Base-by-base conservation (phyloP, 805 yeast species). In the Saccharomycopsis malanga region DNA sequence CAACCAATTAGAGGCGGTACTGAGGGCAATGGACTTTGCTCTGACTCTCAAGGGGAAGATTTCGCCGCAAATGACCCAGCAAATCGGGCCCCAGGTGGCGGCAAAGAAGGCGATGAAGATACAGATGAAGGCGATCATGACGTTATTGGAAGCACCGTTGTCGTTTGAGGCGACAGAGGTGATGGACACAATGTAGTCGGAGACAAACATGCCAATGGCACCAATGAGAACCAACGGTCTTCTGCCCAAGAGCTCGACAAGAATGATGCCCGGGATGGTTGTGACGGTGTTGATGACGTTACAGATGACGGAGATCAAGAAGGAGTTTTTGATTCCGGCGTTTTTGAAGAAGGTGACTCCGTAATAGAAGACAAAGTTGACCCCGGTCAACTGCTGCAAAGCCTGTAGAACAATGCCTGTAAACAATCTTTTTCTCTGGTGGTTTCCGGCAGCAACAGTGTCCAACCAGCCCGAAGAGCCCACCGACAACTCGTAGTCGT, bases 21-120 rank as follows among this genome's bases (percentile, higher is more conserved):
- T 74, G 44, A 83, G 62, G 24, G 85, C 77, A 49, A 82, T 77
- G 49, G 85, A 85, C 61, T 79, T 80, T 45, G 85, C 84, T 61
- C 94, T 76, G 53, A 81, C 77, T 61, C 82, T 77, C 45, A 84
- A 75, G 53, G 89, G 86, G 73, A 74, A 84, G 40, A 74, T 65
- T 57, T 77, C 83, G 56, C 79, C 77, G 57, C 68, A 63, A 46
- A 76, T 63, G 41, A 76, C 84, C 89, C 91, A 85, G 35, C 77
- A 79, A 51, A 76, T 77, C 34, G 93, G 88, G 61, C 91, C 91
- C 93, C 93, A 86, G 20, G 91, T 75, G 3, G 85, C 72, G 7
- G 91, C 94, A 67, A 83, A 83, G 61, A 81, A 80, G 46, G 81
- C 79, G 55, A 86, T 81, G 61, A 82, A 86, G 52, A 74, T 53